Percentiles rank a stretch among this genome's conserved stretches.
Conservation (phyloP, 2,329 filamentous ascomycete genomes). For the Furcasterigmium sp. region DNA sequence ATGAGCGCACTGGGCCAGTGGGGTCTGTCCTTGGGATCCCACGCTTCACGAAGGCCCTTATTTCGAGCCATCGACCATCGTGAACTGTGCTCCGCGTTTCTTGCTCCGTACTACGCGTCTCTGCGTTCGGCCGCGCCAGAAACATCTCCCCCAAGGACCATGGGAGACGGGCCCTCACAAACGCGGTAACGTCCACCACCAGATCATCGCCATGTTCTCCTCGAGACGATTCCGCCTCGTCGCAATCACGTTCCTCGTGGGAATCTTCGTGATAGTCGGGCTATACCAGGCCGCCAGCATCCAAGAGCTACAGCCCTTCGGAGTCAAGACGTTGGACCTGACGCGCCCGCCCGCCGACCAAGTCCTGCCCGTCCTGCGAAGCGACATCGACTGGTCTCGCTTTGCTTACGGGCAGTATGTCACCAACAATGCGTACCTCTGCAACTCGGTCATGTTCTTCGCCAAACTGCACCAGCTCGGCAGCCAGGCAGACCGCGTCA, state of each 20-base stretch:
- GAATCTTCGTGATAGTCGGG: not conserved
- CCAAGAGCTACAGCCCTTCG: not conserved
- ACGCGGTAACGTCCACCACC: too few species aligned
- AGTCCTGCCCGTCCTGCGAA: not conserved
- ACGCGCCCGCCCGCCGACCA: not conserved
- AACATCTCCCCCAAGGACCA: too few species aligned
- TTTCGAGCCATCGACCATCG: too few species aligned
- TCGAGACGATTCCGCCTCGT: not conserved
- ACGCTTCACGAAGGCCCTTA: too few species aligned
- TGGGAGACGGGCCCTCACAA: too few species aligned
- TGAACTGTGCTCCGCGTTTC: too few species aligned
- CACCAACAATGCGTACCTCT: conserved; percentile 38
- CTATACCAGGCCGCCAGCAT: not conserved
- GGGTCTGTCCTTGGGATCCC: too few species aligned
- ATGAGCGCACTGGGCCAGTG: too few species aligned
- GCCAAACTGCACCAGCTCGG: conserved; percentile 33
- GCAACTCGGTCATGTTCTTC: conserved; percentile 46
- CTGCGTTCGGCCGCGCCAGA: too few species aligned
- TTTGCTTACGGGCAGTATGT: conserved; percentile 46
- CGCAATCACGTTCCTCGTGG: not conserved
- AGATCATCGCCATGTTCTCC: not conserved
- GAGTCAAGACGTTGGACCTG: too few species aligned
- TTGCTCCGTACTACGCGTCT: too few species aligned
- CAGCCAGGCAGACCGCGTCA: conserved; percentile 36
- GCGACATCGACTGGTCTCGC: conserved; percentile 31